A percentile compares a stretch with the other conserved stretches of the same genome.
Evolutionary conservation across 2,329 filamentous ascomycete species (phyloP).

Genomic region (Aspergillus ochraceoroseus): DNA sequence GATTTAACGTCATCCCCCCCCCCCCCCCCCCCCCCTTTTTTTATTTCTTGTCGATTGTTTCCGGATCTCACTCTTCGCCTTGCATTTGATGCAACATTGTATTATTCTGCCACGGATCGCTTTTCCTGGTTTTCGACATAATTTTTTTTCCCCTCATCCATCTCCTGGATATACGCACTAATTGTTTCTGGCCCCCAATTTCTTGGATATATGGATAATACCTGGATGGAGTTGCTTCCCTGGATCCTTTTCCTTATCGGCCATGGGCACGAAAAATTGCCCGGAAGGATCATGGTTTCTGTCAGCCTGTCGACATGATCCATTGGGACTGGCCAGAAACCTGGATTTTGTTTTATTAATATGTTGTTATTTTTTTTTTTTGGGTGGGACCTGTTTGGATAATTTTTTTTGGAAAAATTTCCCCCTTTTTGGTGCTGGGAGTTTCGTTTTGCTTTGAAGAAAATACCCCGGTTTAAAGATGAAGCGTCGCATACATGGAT

Average conservation of each 20-base stretch:
- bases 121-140: constrained; percentile 15
- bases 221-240: constrained; percentile 7
- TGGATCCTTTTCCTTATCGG: constrained; percentile 4
- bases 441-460: constrained; percentile 7
- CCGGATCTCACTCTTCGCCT: constrained; percentile 9
- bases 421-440: constrained; percentile 6
- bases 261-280: constrained; percentile 10
- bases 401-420: constrained; percentile 4
- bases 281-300: constrained; percentile 11
- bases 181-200: constrained; percentile 18
- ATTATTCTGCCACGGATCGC: constrained; percentile 17
- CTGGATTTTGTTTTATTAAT: constrained; percentile 17
- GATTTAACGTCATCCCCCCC: constrained; percentile 18
- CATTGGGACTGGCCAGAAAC: constrained; percentile 8
- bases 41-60: constrained; percentile 7
- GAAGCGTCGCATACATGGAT: constrained; percentile 11
- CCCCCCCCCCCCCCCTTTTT: constrained; percentile 1
- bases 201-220: constrained; percentile 14
- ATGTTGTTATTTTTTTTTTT: constrained; percentile 9
- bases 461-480: constrained; percentile 15
- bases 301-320: constrained; percentile 6
- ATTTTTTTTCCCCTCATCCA: constrained; percentile 5
- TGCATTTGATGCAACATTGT: constrained; percentile 19
- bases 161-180: constrained; percentile 19
- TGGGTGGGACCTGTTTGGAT: constrained; percentile 12